Evolutionary conservation across 2,329 filamentous ascomycete species (phyloP), one percentile per base, ranked within the genome.

Genomic region (Aspergillus fumigatiaffinis): DNA sequence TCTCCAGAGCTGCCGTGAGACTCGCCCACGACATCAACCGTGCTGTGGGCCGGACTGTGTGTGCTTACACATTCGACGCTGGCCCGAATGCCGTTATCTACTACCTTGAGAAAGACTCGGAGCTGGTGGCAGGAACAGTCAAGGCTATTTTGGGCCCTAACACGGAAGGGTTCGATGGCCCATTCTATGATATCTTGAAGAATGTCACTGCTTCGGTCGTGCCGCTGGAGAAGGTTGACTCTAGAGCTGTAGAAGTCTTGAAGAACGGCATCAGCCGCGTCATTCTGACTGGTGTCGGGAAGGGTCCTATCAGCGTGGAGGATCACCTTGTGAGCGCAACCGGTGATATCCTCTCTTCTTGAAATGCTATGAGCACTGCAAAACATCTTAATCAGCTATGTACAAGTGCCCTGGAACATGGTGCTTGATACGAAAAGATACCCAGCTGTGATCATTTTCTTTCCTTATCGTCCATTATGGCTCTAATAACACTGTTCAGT

Each of bases 1-100:
- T 93, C 17, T 93, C 89, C 21, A 82, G 89, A 41, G 91, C 93
- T 1, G 92, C 93, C 5, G 91, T 99, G 59, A 84, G 91, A 53
- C 87, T 91, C 17, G 92, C 97, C 29, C 92, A 99, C 79, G 84
- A 87, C 65, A 90, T 97, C 78, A 99, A 99, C 71, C 82, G 82
- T 54, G 82, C 83, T 25, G 91, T 89, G 4, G 92, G 91, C 54
- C 88, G 86, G 77, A 87, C 84, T 0, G 83, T 97, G 20, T 92
- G 91, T 3, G 94, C 94, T 3, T 99, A 99, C 76, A 99, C 94
- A 0, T 99, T 97, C 69, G 94, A 99, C 71, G 94, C 94, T 0
- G 94, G 94, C 53, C 94, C 94, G 54, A 99, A 99, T 77, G 92
- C 92, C 44, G 95, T 99, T 52, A 86, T 99, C 52, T 99, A 99